Percentiles rank a stretch among this genome's conserved stretches.
Evolutionary conservation across 2,329 filamentous ascomycete genomes (phyloP).

Genomic region (Venturia aucupariae): DNA sequence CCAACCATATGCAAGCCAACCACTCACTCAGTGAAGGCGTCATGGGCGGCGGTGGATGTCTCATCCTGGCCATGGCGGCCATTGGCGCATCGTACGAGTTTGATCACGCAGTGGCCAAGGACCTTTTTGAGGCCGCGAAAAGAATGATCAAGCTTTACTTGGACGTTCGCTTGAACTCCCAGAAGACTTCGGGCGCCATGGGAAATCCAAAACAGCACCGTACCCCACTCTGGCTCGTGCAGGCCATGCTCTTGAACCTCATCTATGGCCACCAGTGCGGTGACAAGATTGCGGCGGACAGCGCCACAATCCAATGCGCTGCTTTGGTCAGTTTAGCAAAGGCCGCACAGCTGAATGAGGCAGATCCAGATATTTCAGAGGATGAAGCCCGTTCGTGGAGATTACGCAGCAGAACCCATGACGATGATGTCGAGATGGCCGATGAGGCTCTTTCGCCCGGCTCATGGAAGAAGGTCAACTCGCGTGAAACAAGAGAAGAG

Average conservation of each 20-base stretch:
- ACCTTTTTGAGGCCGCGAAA: slow-evolving; percentile 86
- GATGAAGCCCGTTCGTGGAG: slow-evolving; percentile 14
- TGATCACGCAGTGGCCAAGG: slow-evolving; percentile 68
- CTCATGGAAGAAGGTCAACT: slow-evolving; percentile 28
- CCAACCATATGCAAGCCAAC: slow-evolving; percentile 50
- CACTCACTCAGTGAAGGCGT: slow-evolving; percentile 30
- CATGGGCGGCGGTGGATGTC: slow-evolving; percentile 72
- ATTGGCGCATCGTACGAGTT: slow-evolving; percentile 80
- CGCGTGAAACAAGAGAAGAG: slow-evolving; percentile 42
- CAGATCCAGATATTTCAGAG: slow-evolving; percentile 23
- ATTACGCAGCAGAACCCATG: slow-evolving; percentile 13
- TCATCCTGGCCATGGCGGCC: slow-evolving; percentile 82
- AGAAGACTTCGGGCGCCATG: slow-evolving; percentile 26
- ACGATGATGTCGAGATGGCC: slow-evolving; percentile 49
- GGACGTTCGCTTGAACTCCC: slow-evolving; percentile 71
- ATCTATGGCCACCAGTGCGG: slow-evolving; percentile 93
- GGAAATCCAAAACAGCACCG: slow-evolving; percentile 57
- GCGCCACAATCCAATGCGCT: slow-evolving; percentile 84
- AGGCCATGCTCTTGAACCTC: slow-evolving; percentile 93
- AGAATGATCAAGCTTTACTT: slow-evolving; percentile 91
- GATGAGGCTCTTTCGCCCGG: slow-evolving; percentile 30
- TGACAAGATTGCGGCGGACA: slow-evolving; percentile 82
- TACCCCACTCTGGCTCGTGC: slow-evolving; percentile 86
- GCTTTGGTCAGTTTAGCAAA: slow-evolving; percentile 84
- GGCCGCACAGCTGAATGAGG: slow-evolving; percentile 66